Evolutionary conservation across 1,284 basidiomycete species (phyloP).

Genomic region (Sporisorium reilianum): DNA sequence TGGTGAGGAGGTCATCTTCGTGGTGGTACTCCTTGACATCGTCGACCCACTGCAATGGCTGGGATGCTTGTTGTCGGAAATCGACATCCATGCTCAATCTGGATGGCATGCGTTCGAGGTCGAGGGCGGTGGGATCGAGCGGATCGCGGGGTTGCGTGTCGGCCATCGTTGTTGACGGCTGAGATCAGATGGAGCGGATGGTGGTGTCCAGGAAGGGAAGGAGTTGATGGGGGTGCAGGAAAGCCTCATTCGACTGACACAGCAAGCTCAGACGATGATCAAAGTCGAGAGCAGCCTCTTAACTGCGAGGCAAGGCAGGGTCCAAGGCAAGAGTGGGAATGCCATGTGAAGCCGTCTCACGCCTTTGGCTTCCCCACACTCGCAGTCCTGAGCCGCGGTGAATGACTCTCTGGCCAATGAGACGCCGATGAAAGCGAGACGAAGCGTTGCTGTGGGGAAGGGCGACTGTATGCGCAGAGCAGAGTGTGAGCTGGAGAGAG

Average conservation of each 20-base stretch:
- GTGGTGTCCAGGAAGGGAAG: not conserved
- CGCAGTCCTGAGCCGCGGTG: not conserved
- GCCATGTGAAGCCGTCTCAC: not conserved
- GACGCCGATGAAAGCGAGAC: not conserved
- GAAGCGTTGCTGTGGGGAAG: not conserved
- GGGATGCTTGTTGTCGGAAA: constrained; percentile 23
- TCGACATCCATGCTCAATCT: constrained; percentile 32
- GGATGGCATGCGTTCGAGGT: constrained; percentile 32
- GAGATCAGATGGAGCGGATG: not conserved
- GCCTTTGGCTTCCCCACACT: not conserved
- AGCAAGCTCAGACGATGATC: not conserved
- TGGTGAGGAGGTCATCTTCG: constrained; percentile 24
- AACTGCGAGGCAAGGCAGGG: constrained; percentile 5
- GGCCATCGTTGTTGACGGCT: constrained; percentile 3
- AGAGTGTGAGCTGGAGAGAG: not conserved
- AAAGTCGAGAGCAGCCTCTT: not conserved
- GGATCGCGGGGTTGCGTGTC: constrained; percentile 1
- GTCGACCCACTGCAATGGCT: constrained; percentile 40
- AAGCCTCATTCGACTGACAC: not conserved
- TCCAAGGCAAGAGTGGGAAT: not conserved
- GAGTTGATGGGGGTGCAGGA: not conserved
- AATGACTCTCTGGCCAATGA: not conserved
- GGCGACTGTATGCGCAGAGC: not conserved
- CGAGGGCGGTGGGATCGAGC: constrained; percentile 14
- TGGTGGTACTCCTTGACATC: constrained; percentile 23